Evolutionary conservation across 257 asterid genomes (phyloP).

Genomic region (Verbascum thapsus): DNA sequence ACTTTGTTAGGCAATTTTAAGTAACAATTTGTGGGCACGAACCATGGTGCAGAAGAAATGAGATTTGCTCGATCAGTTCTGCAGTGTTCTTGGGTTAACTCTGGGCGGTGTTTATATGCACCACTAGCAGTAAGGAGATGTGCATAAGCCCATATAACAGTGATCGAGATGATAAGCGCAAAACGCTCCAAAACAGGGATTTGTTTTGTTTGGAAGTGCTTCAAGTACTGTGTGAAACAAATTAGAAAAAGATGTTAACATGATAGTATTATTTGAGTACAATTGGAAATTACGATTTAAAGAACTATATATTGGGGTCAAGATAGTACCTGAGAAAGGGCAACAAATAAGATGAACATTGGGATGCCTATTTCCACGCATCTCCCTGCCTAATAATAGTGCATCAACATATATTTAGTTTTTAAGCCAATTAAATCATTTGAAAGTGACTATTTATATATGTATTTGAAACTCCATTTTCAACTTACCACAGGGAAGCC

Average conservation of each 20-base stretch:
- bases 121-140: constrained; percentile 97
- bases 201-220: constrained; percentile 71
- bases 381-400: constrained; percentile 67
- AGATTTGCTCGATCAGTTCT: constrained; percentile 84
- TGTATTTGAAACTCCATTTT: background rate
- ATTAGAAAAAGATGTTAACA: constrained; percentile 1
- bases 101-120: constrained; percentile 83
- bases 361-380: constrained; percentile 97
- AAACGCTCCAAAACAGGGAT: constrained; percentile 81
- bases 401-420: constrained; percentile 15
- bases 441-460: background rate
- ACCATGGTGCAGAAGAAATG: constrained; percentile 92
- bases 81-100: constrained; percentile 69
- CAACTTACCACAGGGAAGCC: constrained; percentile 89
- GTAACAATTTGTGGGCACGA: too few relatives aligned
- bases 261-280: background rate
- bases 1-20: too few relatives aligned
- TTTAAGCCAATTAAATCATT: constrained; percentile 17
- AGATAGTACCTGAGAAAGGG: constrained; percentile 75
- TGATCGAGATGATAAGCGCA: constrained; percentile 70
- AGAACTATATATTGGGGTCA: too few relatives aligned
- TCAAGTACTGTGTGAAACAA: constrained; percentile 64
- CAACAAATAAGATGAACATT: constrained; percentile 80
- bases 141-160: constrained; percentile 93
- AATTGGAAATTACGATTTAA: too few relatives aligned